Conservation (phyloP, 768 basidiomycete species). For the Cystofilobasidium bisporidii region DNA sequence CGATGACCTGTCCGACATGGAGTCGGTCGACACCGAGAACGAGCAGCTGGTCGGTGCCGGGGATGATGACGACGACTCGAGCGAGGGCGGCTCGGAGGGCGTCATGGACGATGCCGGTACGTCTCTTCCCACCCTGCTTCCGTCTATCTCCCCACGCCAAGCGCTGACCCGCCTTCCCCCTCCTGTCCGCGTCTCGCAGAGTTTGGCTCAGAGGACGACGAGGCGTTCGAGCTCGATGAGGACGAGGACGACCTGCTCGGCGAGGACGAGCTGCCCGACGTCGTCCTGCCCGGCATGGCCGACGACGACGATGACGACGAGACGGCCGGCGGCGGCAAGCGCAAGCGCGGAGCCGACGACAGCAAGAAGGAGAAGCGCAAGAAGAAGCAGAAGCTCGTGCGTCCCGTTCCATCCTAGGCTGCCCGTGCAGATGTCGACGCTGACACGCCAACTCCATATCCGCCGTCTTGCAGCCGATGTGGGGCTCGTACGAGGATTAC, state of each 20-base stretch:
- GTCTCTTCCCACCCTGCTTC: conserved; percentile 27
- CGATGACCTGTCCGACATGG: conserved; percentile 17
- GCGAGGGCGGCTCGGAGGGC: conserved; percentile 27
- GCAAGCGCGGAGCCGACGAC: conserved; percentile 34
- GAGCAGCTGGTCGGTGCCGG: conserved; percentile 20
- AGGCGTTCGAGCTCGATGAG: conserved; percentile 37
- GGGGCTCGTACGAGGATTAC: conserved; percentile 41
- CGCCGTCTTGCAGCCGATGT: conserved; percentile 28
- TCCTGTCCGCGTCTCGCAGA: conserved; percentile 44
- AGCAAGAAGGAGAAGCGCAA: conserved; percentile 45
- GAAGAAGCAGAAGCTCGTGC: conserved; percentile 48
- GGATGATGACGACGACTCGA: conserved; percentile 21
- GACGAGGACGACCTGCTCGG: conserved; percentile 37
- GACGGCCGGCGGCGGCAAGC: conserved; percentile 26
- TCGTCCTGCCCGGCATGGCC: background rate
- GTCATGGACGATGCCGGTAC: conserved; percentile 47
- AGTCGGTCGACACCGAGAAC: conserved; percentile 14
- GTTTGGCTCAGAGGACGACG: conserved; percentile 46
- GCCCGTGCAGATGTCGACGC: too few species aligned
- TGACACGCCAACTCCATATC: too few species aligned
- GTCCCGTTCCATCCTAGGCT: conserved; percentile 12
- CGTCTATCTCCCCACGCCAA: background rate
- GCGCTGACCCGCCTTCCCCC: background rate
- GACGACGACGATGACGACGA: conserved; percentile 16
- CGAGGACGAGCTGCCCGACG: conserved; percentile 19